Base-by-base conservation (phyloP, 2,329 filamentous ascomycete genomes). In the Aspergillus sp. region DNA sequence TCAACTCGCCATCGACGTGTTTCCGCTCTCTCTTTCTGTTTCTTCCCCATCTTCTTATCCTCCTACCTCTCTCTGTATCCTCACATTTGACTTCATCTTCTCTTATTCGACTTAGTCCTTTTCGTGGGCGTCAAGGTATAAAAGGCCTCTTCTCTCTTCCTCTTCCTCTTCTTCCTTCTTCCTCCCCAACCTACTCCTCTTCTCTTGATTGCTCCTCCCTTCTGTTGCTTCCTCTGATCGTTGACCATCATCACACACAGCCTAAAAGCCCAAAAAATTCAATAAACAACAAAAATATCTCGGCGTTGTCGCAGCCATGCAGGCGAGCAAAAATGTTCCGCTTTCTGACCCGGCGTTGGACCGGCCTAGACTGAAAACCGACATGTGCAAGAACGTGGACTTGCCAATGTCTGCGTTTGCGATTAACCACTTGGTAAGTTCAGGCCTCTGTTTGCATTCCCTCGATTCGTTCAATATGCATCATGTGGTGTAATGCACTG, bases 341-440 rank as follows among this genome's bases (percentile, higher is more conserved):
- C 23, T 58, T 5, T 57, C 59, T 0, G 70, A 71, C 45, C 70
- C 65, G 12, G 65, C 70, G n/a, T 59, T 67, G 59, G 69, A 70
- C 17, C 43, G 50, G 21, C 65, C 65, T 4, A 60, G 51, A 21
- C 50, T 66, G 5, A 21, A 36, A 3, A 70, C 68, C 0, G 69
- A 71, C 32, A 65, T 63, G 55, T 71, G 67, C 25, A 58, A 51
- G 17, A 70, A 71, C 32, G 43, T 72, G 2, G 70, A 72, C 48
- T 47, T 72, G 48, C 68, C 69, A 1, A 23, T 64, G 38, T 61
- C 58, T 0, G 69, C 69, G 12, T 72, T 63, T 57, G 45, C 58
- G 1, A 38, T 71, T 7, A 66, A 71, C 32, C 60, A 69, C 38
- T 15, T 65, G 62, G 70, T 71, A 68, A 64, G 69, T 68, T 23